Percentiles rank a stretch among this genome's conserved stretches.
phyloP scores from a whole-genome alignment of 2,329 filamentous ascomycete genomes.

The Stemphylium lycopersici region DNA sequence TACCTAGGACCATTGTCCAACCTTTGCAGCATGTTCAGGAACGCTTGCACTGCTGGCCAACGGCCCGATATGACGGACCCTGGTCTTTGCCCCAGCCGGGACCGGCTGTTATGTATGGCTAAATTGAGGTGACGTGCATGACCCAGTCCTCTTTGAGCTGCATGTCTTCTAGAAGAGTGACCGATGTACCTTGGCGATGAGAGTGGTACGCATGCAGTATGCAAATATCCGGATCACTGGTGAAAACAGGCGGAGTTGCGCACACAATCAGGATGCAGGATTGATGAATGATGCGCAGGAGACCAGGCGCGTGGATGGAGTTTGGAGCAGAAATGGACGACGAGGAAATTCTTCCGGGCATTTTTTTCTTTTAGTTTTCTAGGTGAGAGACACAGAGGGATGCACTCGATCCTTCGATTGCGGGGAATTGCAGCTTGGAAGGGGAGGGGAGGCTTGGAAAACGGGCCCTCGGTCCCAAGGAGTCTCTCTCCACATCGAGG shows the following conservation, averaged over 20 bases:
- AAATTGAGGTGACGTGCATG: constrained; percentile 26
- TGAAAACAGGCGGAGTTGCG: neutral
- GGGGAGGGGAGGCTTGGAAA: constrained; percentile 23
- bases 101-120: constrained; percentile 42
- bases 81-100: constrained; percentile 1
- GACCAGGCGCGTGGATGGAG: constrained; percentile 1
- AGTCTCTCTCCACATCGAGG: constrained; percentile 15
- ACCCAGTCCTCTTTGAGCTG: constrained; percentile 13
- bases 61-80: constrained; percentile 29
- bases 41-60: constrained; percentile 17
- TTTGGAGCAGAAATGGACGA: neutral
- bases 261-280: neutral
- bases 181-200: constrained; percentile 16
- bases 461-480: constrained; percentile 38
- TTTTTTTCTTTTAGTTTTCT: neutral
- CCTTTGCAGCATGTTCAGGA: constrained; percentile 9
- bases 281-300: constrained; percentile 12
- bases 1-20: constrained; percentile 2
- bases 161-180: constrained; percentile 26
- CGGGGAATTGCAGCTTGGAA: neutral
- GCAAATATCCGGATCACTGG: constrained; percentile 8
- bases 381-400: too few relatives aligned
- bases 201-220: neutral
- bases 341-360: constrained; percentile 36
- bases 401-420: neutral